phyloP scores from a whole-genome alignment of 805 yeast species.

The Candida boleticola region DNA sequence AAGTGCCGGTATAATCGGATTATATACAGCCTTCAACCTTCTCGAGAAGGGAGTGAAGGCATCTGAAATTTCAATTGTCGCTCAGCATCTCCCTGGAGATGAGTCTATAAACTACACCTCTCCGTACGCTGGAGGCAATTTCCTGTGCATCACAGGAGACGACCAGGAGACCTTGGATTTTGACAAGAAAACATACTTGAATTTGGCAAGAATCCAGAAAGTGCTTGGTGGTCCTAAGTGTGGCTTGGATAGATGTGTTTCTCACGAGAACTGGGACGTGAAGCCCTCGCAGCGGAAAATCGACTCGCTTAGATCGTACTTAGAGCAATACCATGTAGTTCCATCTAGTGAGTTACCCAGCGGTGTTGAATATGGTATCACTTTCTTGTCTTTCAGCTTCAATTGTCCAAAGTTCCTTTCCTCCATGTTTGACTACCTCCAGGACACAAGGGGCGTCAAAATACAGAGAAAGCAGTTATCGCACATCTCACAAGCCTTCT shows the following conservation, averaged over 20 bases:
- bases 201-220: constrained; percentile 41
- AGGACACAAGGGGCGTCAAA: constrained; percentile 43
- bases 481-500: constrained; percentile 58
- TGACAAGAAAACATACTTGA: constrained; percentile 57
- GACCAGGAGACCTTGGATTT: constrained; percentile 43
- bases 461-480: constrained; percentile 46
- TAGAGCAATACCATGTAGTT: constrained; percentile 45
- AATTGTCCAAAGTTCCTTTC: constrained; percentile 63
- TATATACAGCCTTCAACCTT: constrained; percentile 57
- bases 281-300: constrained; percentile 47
- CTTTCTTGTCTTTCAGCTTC: constrained; percentile 64
- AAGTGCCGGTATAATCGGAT: constrained; percentile 64
- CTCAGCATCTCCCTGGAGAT: constrained; percentile 75
- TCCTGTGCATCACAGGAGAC: constrained; percentile 52
- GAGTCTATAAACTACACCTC: constrained; percentile 71
- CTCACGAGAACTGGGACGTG: constrained; percentile 60
- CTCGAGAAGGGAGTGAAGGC: constrained; percentile 40
- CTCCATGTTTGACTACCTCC: constrained; percentile 45
- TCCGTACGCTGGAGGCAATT: constrained; percentile 65
- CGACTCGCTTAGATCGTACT: constrained; percentile 45
- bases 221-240: constrained; percentile 49
- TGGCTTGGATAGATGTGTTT: constrained; percentile 55
- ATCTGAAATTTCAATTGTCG: constrained; percentile 52
- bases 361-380: constrained; percentile 57
- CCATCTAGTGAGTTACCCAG: constrained; percentile 40